Evolutionary conservation across 192 early-diverging fungal species (phyloP).

Genomic region (Dissophora globulifera): DNA sequence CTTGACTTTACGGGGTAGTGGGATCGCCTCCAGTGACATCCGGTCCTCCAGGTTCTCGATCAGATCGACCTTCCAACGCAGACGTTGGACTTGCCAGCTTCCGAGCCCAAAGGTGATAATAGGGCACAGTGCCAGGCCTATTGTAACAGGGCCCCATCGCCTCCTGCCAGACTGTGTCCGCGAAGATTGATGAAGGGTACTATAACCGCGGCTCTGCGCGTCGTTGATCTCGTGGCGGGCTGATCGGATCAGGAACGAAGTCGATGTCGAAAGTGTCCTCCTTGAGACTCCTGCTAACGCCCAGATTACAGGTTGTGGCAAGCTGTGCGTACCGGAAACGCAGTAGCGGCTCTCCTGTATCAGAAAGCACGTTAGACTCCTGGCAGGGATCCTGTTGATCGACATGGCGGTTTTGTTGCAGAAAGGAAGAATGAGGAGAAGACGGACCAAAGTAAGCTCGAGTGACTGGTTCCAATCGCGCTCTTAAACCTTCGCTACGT

Average conservation of each 20-base stretch:
- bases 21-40: constrained; percentile 68
- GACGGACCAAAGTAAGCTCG: too few relatives aligned
- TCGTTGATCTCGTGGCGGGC: background rate
- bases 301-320: background rate
- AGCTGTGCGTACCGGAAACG: background rate
- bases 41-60: constrained; percentile 78
- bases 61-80: constrained; percentile 88
- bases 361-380: background rate
- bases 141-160: constrained; percentile 40
- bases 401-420: background rate
- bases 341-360: background rate
- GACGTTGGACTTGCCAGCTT: constrained; percentile 88
- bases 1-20: constrained; percentile 75
- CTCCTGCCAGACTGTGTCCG: constrained; percentile 32
- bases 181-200: constrained; percentile 28
- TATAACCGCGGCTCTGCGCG: constrained; percentile 5
- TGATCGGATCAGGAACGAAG: constrained; percentile 1
- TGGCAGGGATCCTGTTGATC: background rate
- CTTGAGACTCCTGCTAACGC: background rate
- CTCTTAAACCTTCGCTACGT: too few relatives aligned
- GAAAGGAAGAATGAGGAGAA: constrained; percentile 2
- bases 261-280: background rate
- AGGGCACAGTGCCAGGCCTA: constrained; percentile 58
- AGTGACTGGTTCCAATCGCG: too few relatives aligned
- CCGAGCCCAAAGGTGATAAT: constrained; percentile 78